These are phyloP conservation scores for Eutypa lata DNA, from an alignment of 2,329 filamentous ascomycete species.

Conservation along the genomic window DNA sequence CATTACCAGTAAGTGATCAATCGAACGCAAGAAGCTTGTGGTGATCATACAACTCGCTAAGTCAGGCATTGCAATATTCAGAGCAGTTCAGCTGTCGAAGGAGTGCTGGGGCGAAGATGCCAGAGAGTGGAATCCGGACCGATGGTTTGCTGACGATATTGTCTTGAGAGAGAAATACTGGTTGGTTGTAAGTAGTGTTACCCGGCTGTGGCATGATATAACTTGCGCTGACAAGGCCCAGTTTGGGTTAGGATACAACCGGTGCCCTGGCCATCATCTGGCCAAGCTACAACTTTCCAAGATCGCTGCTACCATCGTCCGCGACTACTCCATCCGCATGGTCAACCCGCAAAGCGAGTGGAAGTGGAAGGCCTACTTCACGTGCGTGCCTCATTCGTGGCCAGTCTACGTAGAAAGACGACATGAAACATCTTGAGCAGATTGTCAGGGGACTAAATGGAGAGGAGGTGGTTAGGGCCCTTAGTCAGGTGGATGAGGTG, in stretches of 20 bases:
- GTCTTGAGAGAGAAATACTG: constrained; percentile 21
- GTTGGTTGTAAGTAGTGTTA: constrained; percentile 11
- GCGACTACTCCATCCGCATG: constrained; percentile 30
- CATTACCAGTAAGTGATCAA: not conserved
- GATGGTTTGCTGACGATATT: constrained; percentile 26
- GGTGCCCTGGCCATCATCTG: constrained; percentile 33
- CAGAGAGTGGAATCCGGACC: constrained; percentile 27
- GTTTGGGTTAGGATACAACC: constrained; percentile 34
- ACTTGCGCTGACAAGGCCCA: not conserved
- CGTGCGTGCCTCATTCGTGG: constrained; percentile 26
- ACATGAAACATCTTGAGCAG: not conserved
- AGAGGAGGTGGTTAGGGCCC: no score
- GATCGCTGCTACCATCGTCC: constrained; percentile 26
- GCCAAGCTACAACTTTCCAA: constrained; percentile 34
- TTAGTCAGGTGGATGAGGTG: no score
- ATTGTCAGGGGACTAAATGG: no score
- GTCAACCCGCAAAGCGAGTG: constrained; percentile 24
- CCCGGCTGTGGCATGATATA: not conserved
- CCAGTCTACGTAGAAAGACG: constrained; percentile 2
- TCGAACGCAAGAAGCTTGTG: constrained; percentile 16
- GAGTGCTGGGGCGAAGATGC: constrained; percentile 30
- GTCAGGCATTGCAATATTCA: constrained; percentile 8
- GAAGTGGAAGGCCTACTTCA: constrained; percentile 31
- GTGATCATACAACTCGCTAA: not conserved
- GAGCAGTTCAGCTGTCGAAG: constrained; percentile 28